phyloP scores from a whole-genome alignment of 2,329 filamentous ascomycete genomes.

The Microdochium bolleyi region DNA sequence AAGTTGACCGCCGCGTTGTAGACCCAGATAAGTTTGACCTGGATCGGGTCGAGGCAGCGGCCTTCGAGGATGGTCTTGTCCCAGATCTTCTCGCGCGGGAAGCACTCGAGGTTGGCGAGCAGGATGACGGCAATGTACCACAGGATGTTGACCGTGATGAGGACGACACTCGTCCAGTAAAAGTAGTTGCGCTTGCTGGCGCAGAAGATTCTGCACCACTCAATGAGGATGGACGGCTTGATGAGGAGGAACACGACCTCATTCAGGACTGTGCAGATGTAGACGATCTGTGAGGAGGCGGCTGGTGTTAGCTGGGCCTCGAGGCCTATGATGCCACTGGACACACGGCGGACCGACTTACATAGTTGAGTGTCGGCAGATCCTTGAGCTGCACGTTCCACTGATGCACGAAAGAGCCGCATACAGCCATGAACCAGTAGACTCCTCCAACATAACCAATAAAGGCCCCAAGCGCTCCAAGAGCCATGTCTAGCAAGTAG shows the following conservation, averaged over 20 bases:
- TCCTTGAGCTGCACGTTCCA: conserved; percentile 10
- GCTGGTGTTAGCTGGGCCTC: neutral
- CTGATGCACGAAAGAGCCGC: conserved; percentile 11
- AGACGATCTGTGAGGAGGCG: neutral
- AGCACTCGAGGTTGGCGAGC: conserved; percentile 4
- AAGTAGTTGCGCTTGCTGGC: conserved; percentile 7
- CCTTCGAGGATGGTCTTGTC: conserved; percentile 5
- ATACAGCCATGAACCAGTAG: neutral
- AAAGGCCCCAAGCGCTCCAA: conserved; percentile 4
- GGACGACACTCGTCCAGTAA: conserved; percentile 6
- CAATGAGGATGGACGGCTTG: conserved; percentile 10
- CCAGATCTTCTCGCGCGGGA: conserved; percentile 8
- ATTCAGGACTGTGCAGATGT: conserved; percentile 3
- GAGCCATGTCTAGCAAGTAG: conserved; percentile 2
- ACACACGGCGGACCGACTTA: conserved; percentile 1
- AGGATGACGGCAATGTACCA: conserved; percentile 6
- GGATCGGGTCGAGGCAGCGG: conserved; percentile 10
- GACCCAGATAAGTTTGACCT: conserved; percentile 3
- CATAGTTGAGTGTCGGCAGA: conserved; percentile 4
- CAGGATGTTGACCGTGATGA: conserved; percentile 7
- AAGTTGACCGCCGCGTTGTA: conserved; percentile 6
- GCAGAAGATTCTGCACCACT: conserved; percentile 10
- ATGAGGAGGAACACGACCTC: conserved; percentile 1
- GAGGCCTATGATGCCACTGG: neutral
- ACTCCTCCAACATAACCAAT: conserved; percentile 1